A percentile compares a stretch with the other conserved stretches of the same genome.
phyloP scores from a whole-genome alignment of 2,329 filamentous ascomycete genomes.

The Hymenoscyphus infarciens region DNA sequence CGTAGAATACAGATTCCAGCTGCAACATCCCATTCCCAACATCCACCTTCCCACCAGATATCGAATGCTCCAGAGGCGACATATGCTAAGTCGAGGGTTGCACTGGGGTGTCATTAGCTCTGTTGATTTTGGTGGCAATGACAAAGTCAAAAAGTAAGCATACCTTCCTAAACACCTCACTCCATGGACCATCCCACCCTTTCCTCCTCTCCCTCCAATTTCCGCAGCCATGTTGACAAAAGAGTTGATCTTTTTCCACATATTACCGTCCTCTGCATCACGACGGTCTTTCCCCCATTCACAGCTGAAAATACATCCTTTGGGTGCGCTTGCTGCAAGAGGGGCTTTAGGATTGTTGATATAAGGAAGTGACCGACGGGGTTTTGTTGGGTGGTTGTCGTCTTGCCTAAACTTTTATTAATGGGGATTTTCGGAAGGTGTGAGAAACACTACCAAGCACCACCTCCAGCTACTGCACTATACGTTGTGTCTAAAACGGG shows the following conservation, averaged over 20 bases:
- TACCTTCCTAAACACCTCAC: constrained; percentile 63
- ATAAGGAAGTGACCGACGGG: constrained; percentile 63
- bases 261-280: constrained; percentile 62
- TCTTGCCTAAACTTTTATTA: constrained; percentile 17
- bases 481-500: constrained; percentile 68
- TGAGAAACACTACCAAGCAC: constrained; percentile 50
- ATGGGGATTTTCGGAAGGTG: background rate
- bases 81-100: constrained; percentile 71
- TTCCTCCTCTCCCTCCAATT: constrained; percentile 56
- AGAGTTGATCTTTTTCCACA: constrained; percentile 68
- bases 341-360: constrained; percentile 59
- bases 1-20: constrained; percentile 69
- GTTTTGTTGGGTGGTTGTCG: constrained; percentile 22
- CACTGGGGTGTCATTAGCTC: constrained; percentile 42
- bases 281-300: constrained; percentile 78
- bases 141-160: constrained; percentile 17
- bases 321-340: constrained; percentile 60
- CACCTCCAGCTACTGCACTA: constrained; percentile 60
- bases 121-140: background rate
- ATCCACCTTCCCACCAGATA: constrained; percentile 81
- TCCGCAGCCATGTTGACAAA: constrained; percentile 74
- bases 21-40: constrained; percentile 80
- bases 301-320: constrained; percentile 68
- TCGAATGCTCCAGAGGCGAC: constrained; percentile 72
- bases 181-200: constrained; percentile 77